A percentile compares a stretch with the other conserved stretches of the same genome.
These are phyloP conservation scores for Chaetomium strumarium DNA, from an alignment of 2,329 filamentous ascomycete genomes.

Conservation along the genomic window DNA sequence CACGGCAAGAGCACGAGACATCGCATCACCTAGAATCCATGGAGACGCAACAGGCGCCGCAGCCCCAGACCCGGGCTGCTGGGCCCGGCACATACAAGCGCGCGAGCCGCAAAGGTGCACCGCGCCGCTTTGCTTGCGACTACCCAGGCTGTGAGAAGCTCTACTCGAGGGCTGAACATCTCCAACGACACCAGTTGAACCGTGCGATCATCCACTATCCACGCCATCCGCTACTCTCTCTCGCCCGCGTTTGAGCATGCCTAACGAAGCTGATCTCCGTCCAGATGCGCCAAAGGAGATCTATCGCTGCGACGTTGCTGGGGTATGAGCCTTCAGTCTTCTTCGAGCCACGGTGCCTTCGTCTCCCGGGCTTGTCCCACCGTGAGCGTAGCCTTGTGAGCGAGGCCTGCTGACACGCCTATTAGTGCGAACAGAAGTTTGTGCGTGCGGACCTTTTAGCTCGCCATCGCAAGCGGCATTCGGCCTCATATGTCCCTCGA, in stretches of 20 bases:
- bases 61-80: slow-evolving; percentile 11
- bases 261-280: slow-evolving; percentile 4
- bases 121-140: slow-evolving; percentile 55
- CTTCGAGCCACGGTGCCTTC: background rate
- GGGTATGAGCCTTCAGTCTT: slow-evolving; percentile 28
- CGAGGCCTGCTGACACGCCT: slow-evolving; percentile 8
- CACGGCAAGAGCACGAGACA: slow-evolving; percentile 4
- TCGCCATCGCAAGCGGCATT: slow-evolving; percentile 61
- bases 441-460: slow-evolving; percentile 72
- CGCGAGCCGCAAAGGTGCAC: slow-evolving; percentile 46
- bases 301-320: slow-evolving; percentile 68
- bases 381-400: background rate
- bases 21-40: slow-evolving; percentile 10
- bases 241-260: background rate
- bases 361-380: background rate
- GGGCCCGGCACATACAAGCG: slow-evolving; percentile 39
- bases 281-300: slow-evolving; percentile 74
- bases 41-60: slow-evolving; percentile 17
- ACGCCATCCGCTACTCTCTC: slow-evolving; percentile 20
- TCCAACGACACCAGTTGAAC: slow-evolving; percentile 77
- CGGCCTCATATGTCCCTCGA: slow-evolving; percentile 45
- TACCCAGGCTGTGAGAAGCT: slow-evolving; percentile 70
- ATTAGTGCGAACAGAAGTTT: slow-evolving; percentile 63
- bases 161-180: slow-evolving; percentile 74
- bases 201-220: too few species aligned